These are phyloP conservation scores for Aspergillus campestris DNA, from an alignment of 495 filamentous ascomycete genomes.

Conservation along the genomic window DNA sequence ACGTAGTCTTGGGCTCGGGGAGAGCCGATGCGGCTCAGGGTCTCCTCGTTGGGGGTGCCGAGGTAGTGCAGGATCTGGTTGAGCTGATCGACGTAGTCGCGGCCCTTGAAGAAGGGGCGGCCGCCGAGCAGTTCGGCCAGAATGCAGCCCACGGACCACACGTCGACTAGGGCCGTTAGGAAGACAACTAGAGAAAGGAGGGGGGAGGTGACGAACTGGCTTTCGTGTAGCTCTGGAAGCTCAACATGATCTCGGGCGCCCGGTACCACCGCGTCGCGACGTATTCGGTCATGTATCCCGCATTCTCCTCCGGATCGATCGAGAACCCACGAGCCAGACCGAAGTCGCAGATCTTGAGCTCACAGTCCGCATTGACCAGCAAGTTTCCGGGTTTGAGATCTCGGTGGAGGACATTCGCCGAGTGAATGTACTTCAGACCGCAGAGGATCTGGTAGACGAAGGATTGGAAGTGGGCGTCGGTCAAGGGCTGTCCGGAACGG, in stretches of 20 bases:
- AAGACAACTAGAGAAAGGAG: conserved; percentile 5
- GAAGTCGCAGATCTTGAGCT: conserved; percentile 99
- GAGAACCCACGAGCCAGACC: conserved; percentile 93
- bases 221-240: conserved; percentile 99
- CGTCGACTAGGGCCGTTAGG: conserved; percentile 60
- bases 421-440: conserved; percentile 97
- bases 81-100: conserved; percentile 97
- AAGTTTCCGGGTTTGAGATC: conserved; percentile 96
- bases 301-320: conserved; percentile 95
- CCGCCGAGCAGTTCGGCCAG: conserved; percentile 93
- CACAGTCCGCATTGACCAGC: conserved; percentile 96
- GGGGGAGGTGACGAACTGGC: conserved; percentile 62
- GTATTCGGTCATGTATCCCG: conserved; percentile 99
- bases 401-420: conserved; percentile 92
- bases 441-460: conserved; percentile 95
- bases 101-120: conserved; percentile 96
- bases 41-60: conserved; percentile 93
- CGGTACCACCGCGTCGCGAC: conserved; percentile 98
- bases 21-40: conserved; percentile 86
- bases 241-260: conserved; percentile 98
- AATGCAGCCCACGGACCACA: conserved; percentile 98
- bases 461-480: conserved; percentile 92
- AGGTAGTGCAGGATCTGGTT: conserved; percentile 99
- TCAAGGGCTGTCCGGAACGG: conserved; percentile 88
- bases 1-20: conserved; percentile 97